Evolutionary conservation across 202 grass and related monocot genomes (phyloP).

Genomic region (Schoenoplectus triqueter): DNA sequence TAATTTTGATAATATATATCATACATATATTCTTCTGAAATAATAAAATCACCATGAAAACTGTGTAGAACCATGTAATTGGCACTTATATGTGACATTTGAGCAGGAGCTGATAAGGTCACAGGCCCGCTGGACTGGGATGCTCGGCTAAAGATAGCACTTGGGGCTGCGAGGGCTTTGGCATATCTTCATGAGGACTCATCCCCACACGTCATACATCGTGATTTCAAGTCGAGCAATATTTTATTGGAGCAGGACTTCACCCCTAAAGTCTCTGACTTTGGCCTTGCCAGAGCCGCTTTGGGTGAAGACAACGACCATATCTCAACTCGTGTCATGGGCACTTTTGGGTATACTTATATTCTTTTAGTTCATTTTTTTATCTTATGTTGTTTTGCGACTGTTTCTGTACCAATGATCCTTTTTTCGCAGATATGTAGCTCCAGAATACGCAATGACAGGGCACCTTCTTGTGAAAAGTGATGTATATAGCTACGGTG

Average conservation of each 20-base stretch:
- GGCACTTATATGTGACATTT: constrained; percentile 1
- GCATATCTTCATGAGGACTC: constrained; percentile 99
- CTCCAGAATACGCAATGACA: constrained; percentile 98
- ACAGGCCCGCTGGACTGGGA: constrained; percentile 73
- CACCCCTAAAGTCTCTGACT: constrained; percentile 94
- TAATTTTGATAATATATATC: constrained; percentile 3
- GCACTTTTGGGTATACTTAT: constrained; percentile 90
- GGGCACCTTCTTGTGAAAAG: constrained; percentile 99
- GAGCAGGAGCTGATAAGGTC: constrained; percentile 65
- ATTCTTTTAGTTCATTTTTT: constrained; percentile 15
- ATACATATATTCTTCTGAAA: not conserved
- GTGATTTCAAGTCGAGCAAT: constrained; percentile 99
- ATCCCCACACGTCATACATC: constrained; percentile 97
- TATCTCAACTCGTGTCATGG: constrained; percentile 98
- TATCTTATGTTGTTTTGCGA: not conserved
- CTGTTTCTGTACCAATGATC: constrained; percentile 4
- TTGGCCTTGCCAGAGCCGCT: constrained; percentile 84
- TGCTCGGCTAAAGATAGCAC: constrained; percentile 86
- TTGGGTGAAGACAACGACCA: constrained; percentile 80
- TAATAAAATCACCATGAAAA: not conserved
- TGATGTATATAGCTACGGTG: constrained; percentile 98
- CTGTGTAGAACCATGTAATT: constrained; percentile 15
- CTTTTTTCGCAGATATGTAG: constrained; percentile 68
- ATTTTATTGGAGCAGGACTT: constrained; percentile 94
- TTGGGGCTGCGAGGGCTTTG: constrained; percentile 86